Conservation (phyloP, 768 basidiomycete species). For the Podaxis sp. region DNA sequence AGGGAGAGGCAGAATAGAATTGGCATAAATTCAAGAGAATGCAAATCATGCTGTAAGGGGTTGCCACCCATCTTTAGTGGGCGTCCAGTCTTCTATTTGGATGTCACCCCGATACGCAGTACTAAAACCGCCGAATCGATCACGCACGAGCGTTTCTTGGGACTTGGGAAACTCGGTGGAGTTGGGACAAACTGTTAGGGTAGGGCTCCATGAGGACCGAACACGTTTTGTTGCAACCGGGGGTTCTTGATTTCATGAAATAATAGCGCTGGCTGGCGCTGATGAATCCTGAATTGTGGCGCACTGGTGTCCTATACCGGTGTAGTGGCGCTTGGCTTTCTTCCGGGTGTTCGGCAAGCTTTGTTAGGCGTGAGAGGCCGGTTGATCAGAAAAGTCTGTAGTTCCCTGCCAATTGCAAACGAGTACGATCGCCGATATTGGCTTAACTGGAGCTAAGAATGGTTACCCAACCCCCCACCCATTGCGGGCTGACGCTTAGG, state of each 20-base stretch:
- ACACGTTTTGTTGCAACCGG: neutral
- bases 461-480: too few relatives aligned
- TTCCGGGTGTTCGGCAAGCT: neutral
- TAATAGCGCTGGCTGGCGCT: neutral
- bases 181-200: neutral
- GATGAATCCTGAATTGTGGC: neutral
- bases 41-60: too few relatives aligned
- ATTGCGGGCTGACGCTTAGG: too few relatives aligned
- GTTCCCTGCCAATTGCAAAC: neutral
- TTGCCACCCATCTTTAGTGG: too few relatives aligned
- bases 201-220: neutral
- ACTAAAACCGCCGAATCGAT: neutral
- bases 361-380: slow-evolving; percentile 3
- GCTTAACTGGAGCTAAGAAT: too few relatives aligned
- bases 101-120: neutral
- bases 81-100: neutral
- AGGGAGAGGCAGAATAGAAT: too few relatives aligned
- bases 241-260: slow-evolving; percentile 10
- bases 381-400: neutral
- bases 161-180: neutral
- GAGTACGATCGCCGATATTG: too few relatives aligned
- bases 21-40: neutral
- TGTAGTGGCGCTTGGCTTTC: neutral
- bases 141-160: neutral
- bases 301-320: neutral